phyloP scores from a whole-genome alignment of 345 rosid species.

The Gossypium turneri region DNA sequence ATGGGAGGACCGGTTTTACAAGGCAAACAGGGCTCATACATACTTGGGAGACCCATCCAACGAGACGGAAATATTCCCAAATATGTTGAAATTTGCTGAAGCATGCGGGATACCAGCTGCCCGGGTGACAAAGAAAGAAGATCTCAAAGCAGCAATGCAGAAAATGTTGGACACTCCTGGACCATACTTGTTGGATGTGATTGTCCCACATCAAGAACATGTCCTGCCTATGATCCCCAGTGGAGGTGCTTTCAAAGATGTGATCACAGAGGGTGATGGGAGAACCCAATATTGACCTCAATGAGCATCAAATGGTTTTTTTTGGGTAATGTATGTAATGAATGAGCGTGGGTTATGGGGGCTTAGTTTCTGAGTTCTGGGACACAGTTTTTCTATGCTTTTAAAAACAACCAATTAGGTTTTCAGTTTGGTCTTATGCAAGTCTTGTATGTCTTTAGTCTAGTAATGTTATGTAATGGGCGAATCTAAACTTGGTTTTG shows the following conservation, averaged over 20 bases:
- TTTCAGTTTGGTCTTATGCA: background rate
- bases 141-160: constrained; percentile 69
- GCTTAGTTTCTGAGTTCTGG: background rate
- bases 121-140: constrained; percentile 58
- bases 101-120: constrained; percentile 88
- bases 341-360: background rate
- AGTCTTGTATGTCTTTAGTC: background rate
- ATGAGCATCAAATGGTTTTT: background rate
- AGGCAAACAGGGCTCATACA: constrained; percentile 90
- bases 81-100: constrained; percentile 79
- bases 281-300: constrained; percentile 42
- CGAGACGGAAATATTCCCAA: constrained; percentile 73
- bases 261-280: constrained; percentile 91
- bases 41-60: constrained; percentile 74
- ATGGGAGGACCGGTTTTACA: constrained; percentile 92
- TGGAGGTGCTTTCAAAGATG: constrained; percentile 82
- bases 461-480: background rate
- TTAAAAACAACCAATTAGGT: background rate
- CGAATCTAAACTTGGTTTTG: background rate
- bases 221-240: constrained; percentile 98
- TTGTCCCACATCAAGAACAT: constrained; percentile 96
- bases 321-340: background rate
- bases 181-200: constrained; percentile 82
- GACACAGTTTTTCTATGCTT: background rate
- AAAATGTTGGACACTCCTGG: constrained; percentile 91